A percentile compares a stretch with the other conserved stretches of the same genome.
These are phyloP conservation scores for Scleroderma citrinum DNA, from an alignment of 768 basidiomycete species.

Conservation along the genomic window DNA sequence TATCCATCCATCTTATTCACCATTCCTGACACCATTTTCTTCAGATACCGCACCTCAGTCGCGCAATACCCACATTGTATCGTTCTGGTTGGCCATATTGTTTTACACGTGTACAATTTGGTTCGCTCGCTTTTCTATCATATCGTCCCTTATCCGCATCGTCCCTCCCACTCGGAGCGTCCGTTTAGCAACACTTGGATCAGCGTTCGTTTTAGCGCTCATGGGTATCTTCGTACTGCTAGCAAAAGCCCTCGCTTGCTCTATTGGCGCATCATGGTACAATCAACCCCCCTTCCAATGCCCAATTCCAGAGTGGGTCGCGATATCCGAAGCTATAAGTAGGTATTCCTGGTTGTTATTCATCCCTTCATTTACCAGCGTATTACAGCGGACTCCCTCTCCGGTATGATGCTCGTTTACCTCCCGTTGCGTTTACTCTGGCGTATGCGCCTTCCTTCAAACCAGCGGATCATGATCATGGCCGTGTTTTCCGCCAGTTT, in stretches of 20 bases:
- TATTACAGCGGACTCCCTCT: slow-evolving; percentile 38
- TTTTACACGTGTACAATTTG: slow-evolving; percentile 21
- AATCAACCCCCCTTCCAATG: slow-evolving; percentile 33
- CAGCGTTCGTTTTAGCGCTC: slow-evolving; percentile 7
- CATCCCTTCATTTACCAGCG: not conserved
- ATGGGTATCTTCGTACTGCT: slow-evolving; percentile 17
- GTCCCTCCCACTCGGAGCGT: slow-evolving; percentile 12
- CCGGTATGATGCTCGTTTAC: slow-evolving; percentile 40
- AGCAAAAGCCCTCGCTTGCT: slow-evolving; percentile 36
- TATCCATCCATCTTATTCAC: not conserved
- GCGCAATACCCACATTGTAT: slow-evolving; percentile 11
- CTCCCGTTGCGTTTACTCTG: slow-evolving; percentile 42
- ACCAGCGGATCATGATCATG: slow-evolving; percentile 35
- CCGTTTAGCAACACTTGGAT: not conserved
- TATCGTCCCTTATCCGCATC: slow-evolving; percentile 19
- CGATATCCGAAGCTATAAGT: slow-evolving; percentile 49
- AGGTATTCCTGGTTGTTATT: slow-evolving; percentile 13
- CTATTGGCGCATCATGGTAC: slow-evolving; percentile 35
- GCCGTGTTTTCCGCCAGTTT: slow-evolving; percentile 50
- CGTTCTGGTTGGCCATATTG: slow-evolving; percentile 17
- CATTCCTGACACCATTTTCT: slow-evolving; percentile 16
- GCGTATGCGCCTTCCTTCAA: slow-evolving; percentile 35
- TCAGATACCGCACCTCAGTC: slow-evolving; percentile 15
- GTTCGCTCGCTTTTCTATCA: slow-evolving; percentile 23
- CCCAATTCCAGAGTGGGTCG: slow-evolving; percentile 40